These are phyloP conservation scores for Didymella pinodella DNA, from an alignment of 2,329 filamentous ascomycete species.

Conservation along the genomic window DNA sequence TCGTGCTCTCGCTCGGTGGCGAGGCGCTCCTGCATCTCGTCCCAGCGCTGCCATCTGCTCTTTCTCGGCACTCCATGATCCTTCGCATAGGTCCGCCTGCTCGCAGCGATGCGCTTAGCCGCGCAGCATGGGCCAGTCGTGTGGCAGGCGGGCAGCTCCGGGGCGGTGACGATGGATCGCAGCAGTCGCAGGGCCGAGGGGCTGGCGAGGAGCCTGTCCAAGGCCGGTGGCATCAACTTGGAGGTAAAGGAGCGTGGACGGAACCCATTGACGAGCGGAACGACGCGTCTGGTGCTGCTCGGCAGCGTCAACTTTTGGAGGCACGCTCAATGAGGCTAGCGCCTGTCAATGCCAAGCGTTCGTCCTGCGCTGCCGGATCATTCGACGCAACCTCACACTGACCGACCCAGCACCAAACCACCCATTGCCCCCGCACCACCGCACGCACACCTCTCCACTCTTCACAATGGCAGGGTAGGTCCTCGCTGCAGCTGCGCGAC, in stretches of 20 bases:
- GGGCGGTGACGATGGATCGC: conserved; percentile 42
- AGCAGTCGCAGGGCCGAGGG: conserved; percentile 54
- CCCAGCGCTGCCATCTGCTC: conserved; percentile 29
- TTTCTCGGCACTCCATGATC: conserved; percentile 5
- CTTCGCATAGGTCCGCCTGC: conserved; percentile 28
- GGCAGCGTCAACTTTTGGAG: neutral
- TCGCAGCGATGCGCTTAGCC: conserved; percentile 14
- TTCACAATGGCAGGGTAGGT: conserved; percentile 56
- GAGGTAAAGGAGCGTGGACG: conserved; percentile 20
- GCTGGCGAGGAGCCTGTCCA: conserved; percentile 57
- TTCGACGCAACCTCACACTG: conserved; percentile 42
- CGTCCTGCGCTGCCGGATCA: conserved; percentile 28
- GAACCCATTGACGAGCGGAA: conserved; percentile 32
- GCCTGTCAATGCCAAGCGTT: conserved; percentile 17
- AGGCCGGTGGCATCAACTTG: conserved; percentile 54
- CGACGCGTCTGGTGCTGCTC: conserved; percentile 10
- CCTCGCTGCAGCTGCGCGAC: conserved; percentile 25
- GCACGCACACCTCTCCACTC: conserved; percentile 45
- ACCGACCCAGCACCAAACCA: conserved; percentile 38
- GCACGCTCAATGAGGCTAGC: conserved; percentile 28
- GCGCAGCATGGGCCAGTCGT: conserved; percentile 28
- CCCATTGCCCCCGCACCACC: conserved; percentile 45
- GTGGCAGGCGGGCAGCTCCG: conserved; percentile 33
- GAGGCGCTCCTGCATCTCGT: conserved; percentile 13
- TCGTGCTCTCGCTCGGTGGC: conserved; percentile 19